Evolutionary conservation across 2,329 filamentous ascomycete species (phyloP), one percentile per base, ranked within the genome.

Genomic region (Calonectria hongkongensis): DNA sequence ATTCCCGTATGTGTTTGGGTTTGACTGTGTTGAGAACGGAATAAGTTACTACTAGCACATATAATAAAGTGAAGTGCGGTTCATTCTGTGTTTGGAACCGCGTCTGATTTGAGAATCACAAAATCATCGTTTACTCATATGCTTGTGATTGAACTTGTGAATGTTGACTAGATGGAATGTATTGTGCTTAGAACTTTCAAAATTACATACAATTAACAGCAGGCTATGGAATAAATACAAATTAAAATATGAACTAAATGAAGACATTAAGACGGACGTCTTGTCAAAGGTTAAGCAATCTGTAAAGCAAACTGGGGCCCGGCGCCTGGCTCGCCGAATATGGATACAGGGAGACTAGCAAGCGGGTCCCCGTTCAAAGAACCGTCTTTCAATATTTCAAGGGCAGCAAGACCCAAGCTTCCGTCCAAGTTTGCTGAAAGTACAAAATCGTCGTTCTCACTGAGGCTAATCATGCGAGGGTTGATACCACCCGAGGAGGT

Each of bases 291-390:
- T 8, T 60, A 60, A 18, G 13, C 54, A 43, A 60, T 41, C 33
- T 60, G 54, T 36, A 27, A 4, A 18, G 36, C 54, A 60, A 60
- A 60, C 36, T 60, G 54, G 36, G 54, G 54, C 39, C 54, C 54
- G 21, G 21, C 13, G 36, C 54, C 54, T 2, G 54, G 36, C 15
- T n/a, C 54, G 18, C 54, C 54, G 39, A 60, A 60, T 18, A 41
- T 27, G 1, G 36, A 60, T 3, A 4, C 54, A 15, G 33, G 13
- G 12, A 60, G 54, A 18, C 54, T 60, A 13, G 54, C 54, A 16
- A 60, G 10, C 18, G 54, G 54, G 5, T 27, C 33, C 33, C 27
- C 54, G 13, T 41, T 60, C 54, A 60, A 43, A 18, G 54, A 7
- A 21, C 54, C 54, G 27, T 60, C 33, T 3, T 60, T 16, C 21